These are phyloP conservation scores for Paecilomyces formosus DNA, from an alignment of 2,329 filamentous ascomycete species.

Conservation along the genomic window DNA sequence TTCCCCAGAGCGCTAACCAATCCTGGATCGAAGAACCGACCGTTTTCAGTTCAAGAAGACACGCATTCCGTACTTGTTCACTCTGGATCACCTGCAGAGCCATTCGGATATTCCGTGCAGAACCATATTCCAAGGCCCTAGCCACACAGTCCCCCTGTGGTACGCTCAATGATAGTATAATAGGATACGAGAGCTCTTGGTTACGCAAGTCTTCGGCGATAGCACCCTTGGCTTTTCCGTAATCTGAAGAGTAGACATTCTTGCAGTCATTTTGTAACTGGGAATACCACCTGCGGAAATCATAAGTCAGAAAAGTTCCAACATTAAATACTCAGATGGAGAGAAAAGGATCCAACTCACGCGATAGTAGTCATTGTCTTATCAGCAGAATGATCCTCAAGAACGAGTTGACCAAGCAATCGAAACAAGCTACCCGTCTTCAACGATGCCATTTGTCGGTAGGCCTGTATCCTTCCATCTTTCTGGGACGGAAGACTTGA, in stretches of 20 bases:
- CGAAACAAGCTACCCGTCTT: slow-evolving; percentile 16
- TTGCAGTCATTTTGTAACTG: slow-evolving; percentile 18
- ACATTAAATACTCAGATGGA: neutral
- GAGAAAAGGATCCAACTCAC: slow-evolving; percentile 3
- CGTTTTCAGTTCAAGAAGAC: slow-evolving; percentile 9
- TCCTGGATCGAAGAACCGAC: slow-evolving; percentile 8
- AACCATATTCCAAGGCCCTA: slow-evolving; percentile 7
- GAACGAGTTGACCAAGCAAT: slow-evolving; percentile 11
- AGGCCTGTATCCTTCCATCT: slow-evolving; percentile 8
- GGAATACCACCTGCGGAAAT: slow-evolving; percentile 12
- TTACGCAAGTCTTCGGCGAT: slow-evolving; percentile 14
- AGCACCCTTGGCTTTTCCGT: slow-evolving; percentile 12
- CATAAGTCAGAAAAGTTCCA: neutral
- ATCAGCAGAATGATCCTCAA: slow-evolving; percentile 11
- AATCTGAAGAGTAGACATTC: slow-evolving; percentile 16
- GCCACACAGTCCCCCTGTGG: slow-evolving; percentile 10
- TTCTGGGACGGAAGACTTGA: slow-evolving; percentile 5
- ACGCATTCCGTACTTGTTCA: slow-evolving; percentile 7
- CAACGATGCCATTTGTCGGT: slow-evolving; percentile 11
- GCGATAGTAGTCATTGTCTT: slow-evolving; percentile 11
- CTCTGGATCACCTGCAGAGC: slow-evolving; percentile 12
- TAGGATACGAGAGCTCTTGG: slow-evolving; percentile 12
- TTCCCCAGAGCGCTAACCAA: slow-evolving; percentile 19
- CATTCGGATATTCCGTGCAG: slow-evolving; percentile 10
- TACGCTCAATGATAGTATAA: slow-evolving; percentile 12